Evolutionary conservation across 345 rosid genomes (phyloP), one percentile per base, ranked within the genome.

Genomic region (Toxicodendron radicans): DNA sequence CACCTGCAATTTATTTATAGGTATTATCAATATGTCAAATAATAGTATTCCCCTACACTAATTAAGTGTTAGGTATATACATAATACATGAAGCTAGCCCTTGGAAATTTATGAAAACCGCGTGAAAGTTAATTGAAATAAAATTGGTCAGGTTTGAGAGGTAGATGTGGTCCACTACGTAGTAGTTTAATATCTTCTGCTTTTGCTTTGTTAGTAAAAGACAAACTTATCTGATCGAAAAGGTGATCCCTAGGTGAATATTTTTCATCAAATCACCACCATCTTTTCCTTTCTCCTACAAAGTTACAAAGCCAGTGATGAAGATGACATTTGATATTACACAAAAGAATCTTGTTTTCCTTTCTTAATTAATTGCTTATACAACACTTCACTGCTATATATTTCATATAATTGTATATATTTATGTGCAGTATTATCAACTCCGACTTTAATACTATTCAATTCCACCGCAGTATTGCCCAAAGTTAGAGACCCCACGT

Each of bases 211-310:
- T 21, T 30, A 51, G 79, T 49, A 70, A 73, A 63, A 66, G 83
- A 82, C 80, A 78, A 78, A 70, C 75, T 20, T 58, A 24, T 61
- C 30, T 14, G 33, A 65, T 46, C 54, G 18, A 57, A 65, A 65
- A 51, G 48, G 58, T 77, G 79, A 79, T 77, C 79, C 83, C 81
- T 59, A 83, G 79, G 71, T n/a, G 54, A 66, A 27, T 10, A 48
- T 67, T 74, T 71, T 70, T 76, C 64, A 70, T 71, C 8, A 43
- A 14, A 51, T 67, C 71, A 27, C 38, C 43, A 16, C 17, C 74
- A 71, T 57, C 74, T 71, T 71, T 71, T 43, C 6, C 65, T 68
- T 53, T 68, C 46, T 49, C 45, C 35, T 67, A 68, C 61, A 53
- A 68, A 68, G 49, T 18, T 18, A 41, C 24, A 35, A 35, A 52